Evolutionary conservation across 352 stramenopile genomes (phyloP), one percentile per base, ranked within the genome.

Genomic region (Phytopythium litorale): DNA sequence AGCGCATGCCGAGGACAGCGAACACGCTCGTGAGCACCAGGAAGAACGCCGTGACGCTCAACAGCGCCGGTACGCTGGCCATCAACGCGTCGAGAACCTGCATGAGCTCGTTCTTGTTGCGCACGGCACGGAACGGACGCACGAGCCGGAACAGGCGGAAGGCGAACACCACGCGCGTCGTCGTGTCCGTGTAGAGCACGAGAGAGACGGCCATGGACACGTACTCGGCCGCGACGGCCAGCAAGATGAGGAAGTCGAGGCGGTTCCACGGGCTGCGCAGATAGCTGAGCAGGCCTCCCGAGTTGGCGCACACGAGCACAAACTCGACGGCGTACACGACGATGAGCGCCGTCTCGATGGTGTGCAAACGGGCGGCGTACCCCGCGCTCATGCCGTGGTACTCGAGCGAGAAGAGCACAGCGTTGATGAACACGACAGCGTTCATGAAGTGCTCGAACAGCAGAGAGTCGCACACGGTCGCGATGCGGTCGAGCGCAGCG

Each of bases 181-280:
- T 89, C 25, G 75, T 85, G 28, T 90, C 81, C 4, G 64, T 87
- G 55, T 90, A 88, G 8, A 79, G 60, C 18, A 89, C 67, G 28
- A 93, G 58, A 0, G 81, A 88, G 4, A 64, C 80, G 0, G 65
- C 69, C 51, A 91, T 63, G n/a, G 79, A 80, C 23, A 89, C 62
- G 45, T 86, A 87, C 46, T 93, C 84, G n/a, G 92, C 43, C 18
- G 73, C 79, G 4, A 80, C 81, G 11, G 78, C 78, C 21, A 72
- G 69, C n/a, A 93, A 69, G 7, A 93, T 75, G 16, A 90, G 55
- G 18, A 88, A 89, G 65, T 93, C 82, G 18, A 95, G 63, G 9
- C 82, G 86, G 49, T 95, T 91, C 86, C 86, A 95, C 13, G 84
- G 82, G 49, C 79, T 90, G 63, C 88, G 82, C 38, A 95, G 63